Base-by-base conservation (phyloP, 1,284 basidiomycete genomes). In the Marasmius oreades region DNA sequence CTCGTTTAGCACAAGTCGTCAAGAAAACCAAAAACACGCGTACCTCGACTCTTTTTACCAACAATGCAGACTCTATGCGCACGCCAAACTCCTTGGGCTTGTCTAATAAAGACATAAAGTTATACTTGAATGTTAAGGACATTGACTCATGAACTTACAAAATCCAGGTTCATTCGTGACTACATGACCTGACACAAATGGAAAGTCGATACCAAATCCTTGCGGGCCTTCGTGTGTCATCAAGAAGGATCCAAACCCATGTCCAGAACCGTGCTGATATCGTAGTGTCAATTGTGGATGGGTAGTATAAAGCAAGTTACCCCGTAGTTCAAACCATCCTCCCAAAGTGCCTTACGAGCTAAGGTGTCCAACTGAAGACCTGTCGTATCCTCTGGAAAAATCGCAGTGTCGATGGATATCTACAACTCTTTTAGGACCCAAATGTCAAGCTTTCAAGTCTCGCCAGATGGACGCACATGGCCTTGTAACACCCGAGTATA, bases 401-500 rank as follows among this genome's bases (percentile, higher is more conserved):
- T 77, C 3, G 90, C 89, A 59, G 78, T 84, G 71, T 95, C 92
- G 62, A 97, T 93, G 37, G 93, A 92, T 63, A 98, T 95, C 88
- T 92, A 66, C 55, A 63, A 57, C 26, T 20, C 18, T 3, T 14
- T 26, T 14, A 14, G 37, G 10, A 42, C 26, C 26, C 28, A 16
- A 16, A 26, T 26, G 16, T 14, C 12, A 58, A 43, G 54, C 52
- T 14, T 10, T 14, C 12, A 58, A 43, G 54, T 53, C 22, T 10
- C 14, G 7, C 22, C 36, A 18, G 18, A 24, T 23, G n/a, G 24
- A 80, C 88, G 63, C 74, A 92, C 89, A 75, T 99, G 95, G 4
- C 95, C 95, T 73, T 99, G 96, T 55, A 99, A 73, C 26, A 98
- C 97, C 23, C 94, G 80, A 16, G 96, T 98, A 69, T 89, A 98